A percentile compares a stretch with the other conserved stretches of the same genome.
phyloP scores from a whole-genome alignment of 768 basidiomycete species.

The Agaricus sinodeliciosus region DNA sequence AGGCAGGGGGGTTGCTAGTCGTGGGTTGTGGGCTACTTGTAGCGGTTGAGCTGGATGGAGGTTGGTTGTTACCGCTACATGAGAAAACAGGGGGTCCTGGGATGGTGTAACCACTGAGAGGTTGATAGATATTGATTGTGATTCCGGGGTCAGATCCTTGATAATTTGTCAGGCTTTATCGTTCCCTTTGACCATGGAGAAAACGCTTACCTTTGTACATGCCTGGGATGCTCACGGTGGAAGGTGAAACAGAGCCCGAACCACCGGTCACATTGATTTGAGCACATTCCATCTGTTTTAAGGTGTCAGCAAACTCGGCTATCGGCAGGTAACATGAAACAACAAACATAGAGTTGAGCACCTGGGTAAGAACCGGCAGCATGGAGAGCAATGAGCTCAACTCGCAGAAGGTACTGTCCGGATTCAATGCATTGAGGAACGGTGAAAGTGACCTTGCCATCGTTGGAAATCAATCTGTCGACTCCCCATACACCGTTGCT shows the following conservation, averaged over 20 bases:
- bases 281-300: constrained; percentile 38
- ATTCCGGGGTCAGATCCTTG: constrained; percentile 11
- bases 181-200: background rate
- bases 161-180: background rate
- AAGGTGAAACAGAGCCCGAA: constrained; percentile 29
- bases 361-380: constrained; percentile 38
- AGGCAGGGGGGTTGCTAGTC: background rate
- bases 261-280: constrained; percentile 41
- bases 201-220: constrained; percentile 29
- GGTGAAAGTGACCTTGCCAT: constrained; percentile 42
- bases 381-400: constrained; percentile 42
- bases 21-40: constrained; percentile 16
- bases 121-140: constrained; percentile 13
- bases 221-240: constrained; percentile 43
- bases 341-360: constrained; percentile 46
- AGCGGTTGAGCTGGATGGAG: constrained; percentile 9
- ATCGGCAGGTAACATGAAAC: background rate
- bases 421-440: constrained; percentile 39
- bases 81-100: constrained; percentile 33
- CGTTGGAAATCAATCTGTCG: constrained; percentile 38
- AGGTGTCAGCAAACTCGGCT: constrained; percentile 9
- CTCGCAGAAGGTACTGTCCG: constrained; percentile 45
- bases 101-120: constrained; percentile 10
- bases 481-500: constrained; percentile 38
- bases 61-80: constrained; percentile 20